Evolutionary conservation across 2,329 filamentous ascomycete genomes (phyloP).

Genomic region (Alternaria panax): DNA sequence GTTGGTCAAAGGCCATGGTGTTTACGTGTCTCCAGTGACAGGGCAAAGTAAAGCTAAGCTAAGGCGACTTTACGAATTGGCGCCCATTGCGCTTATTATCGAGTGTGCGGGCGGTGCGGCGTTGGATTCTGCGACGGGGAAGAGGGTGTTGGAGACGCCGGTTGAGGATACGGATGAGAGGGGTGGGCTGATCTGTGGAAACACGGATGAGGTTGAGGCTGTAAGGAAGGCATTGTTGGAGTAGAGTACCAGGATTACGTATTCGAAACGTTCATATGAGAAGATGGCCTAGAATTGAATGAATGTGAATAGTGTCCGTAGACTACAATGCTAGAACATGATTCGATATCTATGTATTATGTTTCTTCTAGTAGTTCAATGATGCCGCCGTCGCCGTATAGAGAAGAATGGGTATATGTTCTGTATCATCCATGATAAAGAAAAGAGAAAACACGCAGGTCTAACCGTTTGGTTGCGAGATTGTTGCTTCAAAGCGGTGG

Average conservation of each 20-base stretch:
- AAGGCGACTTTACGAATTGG: slow-evolving; percentile 65
- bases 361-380: not conserved
- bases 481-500: not conserved
- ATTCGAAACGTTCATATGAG: not conserved
- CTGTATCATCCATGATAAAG: not conserved
- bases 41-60: slow-evolving; percentile 63
- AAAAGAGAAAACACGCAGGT: not conserved
- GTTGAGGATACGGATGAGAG: slow-evolving; percentile 43
- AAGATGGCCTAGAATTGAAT: not conserved
- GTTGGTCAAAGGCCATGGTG: slow-evolving; percentile 67
- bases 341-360: not conserved
- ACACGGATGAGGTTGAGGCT: slow-evolving; percentile 36
- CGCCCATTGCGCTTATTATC: slow-evolving; percentile 66
- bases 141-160: slow-evolving; percentile 26
- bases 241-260: not conserved
- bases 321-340: not conserved
- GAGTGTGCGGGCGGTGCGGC: slow-evolving; percentile 67
- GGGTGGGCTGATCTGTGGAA: slow-evolving; percentile 44
- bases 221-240: slow-evolving; percentile 14
- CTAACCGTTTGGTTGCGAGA: not conserved
- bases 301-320: not conserved
- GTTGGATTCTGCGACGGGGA: slow-evolving; percentile 56
- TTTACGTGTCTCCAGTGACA: slow-evolving; percentile 67
- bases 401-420: not conserved
- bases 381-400: not conserved